A percentile compares a stretch with the other conserved stretches of the same genome.
Conservation (phyloP, 345 rosid genomes). For the Ricinus communis region DNA sequence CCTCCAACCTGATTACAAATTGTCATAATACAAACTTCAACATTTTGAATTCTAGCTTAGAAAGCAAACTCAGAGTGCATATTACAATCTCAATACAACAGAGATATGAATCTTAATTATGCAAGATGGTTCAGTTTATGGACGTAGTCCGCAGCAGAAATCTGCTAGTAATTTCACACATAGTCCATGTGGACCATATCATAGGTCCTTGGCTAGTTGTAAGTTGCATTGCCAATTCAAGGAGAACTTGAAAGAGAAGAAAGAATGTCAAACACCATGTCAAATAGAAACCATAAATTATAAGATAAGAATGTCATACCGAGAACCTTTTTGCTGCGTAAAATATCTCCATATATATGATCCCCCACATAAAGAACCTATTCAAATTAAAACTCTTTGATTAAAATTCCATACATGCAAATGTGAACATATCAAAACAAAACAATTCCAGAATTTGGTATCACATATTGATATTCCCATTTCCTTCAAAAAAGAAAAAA, state of each 20-base stretch:
- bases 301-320: conserved; percentile 47
- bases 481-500: not conserved
- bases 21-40: not conserved
- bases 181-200: not conserved
- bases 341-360: conserved; percentile 95
- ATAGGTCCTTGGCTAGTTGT: not conserved
- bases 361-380: conserved; percentile 98
- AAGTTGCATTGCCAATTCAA: no score
- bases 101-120: no score
- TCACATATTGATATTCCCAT: not conserved
- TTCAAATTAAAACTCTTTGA: conserved; percentile 11
- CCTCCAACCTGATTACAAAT: conserved; percentile 72
- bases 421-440: not conserved
- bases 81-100: no score
- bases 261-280: not conserved
- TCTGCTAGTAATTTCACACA: no score
- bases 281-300: not conserved
- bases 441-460: not conserved
- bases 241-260: no score
- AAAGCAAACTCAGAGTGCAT: no score
- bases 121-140: no score
- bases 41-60: no score
- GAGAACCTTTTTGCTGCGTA: conserved; percentile 93
- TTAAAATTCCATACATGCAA: not conserved
- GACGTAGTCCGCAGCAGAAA: no score